Base-by-base conservation (phyloP, 345 rosid genomes). In the Eucalyptus leucophloia region DNA sequence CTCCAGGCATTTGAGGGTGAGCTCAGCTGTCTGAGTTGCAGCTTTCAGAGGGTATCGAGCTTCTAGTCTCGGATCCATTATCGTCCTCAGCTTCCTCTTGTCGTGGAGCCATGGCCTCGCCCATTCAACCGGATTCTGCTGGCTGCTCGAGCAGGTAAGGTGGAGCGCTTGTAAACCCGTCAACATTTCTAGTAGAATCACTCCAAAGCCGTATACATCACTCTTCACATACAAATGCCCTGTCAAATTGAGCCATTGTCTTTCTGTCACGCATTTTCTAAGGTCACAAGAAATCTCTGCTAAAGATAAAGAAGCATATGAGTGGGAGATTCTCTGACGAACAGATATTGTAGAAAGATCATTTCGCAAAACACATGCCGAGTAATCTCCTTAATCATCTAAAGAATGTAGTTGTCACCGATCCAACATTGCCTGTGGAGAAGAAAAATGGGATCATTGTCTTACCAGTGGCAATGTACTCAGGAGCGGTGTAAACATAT, bases 151-250 rank as follows among this genome's bases (percentile, higher is more conserved):
- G 80, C 96, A 91, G 85, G 80, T 92, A 8, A 81, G 47, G 90
- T 97, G 98, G 18, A 94, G 65, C 5, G 96, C 95, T 86, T 88
- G 91, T 44, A 89, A 86, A 6, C 99, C 99, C 18, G 98, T 96
- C 88, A 97, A 37, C 91, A 97, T 56, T 92, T 97, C 99, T 11
- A 97, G 92, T 26, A 97, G 87, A 49, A 97, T 97, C 1, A 96
- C 98, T 1, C 99, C 99, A 17, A 97, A 97, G 0, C 99, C 96
- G 83, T 96, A 95, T 12, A 96, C 99, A 80, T 97, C 99, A 86
- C 99, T 96, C 92, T 91, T 91, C 65, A 97, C 96, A 51, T 97
- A 96, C 87, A 96, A 86, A 92, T 96, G 99, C 45, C 99, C 97
- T 96, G 92, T 23, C 80, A 67, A 67, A 67, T 67, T 67, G 18